phyloP scores from a whole-genome alignment of 2,329 filamentous ascomycete species.

The Fusarium goolgardi region DNA sequence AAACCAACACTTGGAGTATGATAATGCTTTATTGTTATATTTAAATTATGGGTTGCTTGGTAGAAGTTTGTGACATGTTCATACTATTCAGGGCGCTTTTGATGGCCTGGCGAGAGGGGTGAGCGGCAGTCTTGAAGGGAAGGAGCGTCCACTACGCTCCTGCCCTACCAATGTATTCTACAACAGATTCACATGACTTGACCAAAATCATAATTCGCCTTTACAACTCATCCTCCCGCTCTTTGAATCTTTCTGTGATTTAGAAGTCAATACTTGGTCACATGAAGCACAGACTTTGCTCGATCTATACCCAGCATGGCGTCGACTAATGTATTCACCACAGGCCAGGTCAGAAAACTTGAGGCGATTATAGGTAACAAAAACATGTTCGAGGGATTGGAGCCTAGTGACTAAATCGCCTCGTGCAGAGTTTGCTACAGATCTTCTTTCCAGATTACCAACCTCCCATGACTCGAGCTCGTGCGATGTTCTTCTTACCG shows the following conservation, averaged over 20 bases:
- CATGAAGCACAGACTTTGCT: not conserved
- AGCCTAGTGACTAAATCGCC: not conserved
- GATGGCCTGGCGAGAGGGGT: not conserved
- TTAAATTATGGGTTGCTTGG: not conserved
- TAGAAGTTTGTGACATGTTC: not conserved
- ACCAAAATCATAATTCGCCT: not conserved
- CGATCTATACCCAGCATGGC: constrained; percentile 36
- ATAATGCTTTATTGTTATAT: not conserved
- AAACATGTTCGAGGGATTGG: not conserved
- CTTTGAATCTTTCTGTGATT: not conserved
- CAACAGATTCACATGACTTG: constrained; percentile 20
- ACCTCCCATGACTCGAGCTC: constrained; percentile 48
- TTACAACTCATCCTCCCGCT: too few relatives aligned
- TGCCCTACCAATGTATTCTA: constrained; percentile 3
- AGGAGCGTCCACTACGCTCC: constrained; percentile 11
- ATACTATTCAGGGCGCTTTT: not conserved
- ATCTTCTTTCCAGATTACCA: constrained; percentile 45
- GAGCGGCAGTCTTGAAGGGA: constrained; percentile 1
- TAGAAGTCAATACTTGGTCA: not conserved
- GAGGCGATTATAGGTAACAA: constrained; percentile 41
- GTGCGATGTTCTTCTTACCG: constrained; percentile 55
- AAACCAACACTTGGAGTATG: constrained; percentile 23
- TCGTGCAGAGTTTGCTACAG: constrained; percentile 46
- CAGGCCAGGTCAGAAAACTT: constrained; percentile 43
- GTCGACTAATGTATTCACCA: constrained; percentile 20